These are phyloP conservation scores for Drechslerella dactyloides DNA, from an alignment of 2,329 filamentous ascomycete species.

Conservation along the genomic window DNA sequence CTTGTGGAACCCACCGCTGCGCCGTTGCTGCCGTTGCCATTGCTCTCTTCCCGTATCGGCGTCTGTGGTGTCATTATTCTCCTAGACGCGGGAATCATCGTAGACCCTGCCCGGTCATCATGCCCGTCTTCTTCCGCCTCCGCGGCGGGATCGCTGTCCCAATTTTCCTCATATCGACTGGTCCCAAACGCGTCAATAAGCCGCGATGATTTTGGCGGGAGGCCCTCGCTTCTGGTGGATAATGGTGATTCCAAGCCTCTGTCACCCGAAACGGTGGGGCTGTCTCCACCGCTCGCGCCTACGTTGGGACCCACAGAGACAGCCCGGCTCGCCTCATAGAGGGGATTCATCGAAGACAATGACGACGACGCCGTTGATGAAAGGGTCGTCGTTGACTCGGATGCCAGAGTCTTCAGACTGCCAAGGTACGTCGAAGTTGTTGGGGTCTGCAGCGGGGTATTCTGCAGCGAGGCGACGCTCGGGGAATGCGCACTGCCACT, in stretches of 20 bases:
- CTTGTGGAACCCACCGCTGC: slow-evolving; percentile 43
- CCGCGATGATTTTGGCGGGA: slow-evolving; percentile 20
- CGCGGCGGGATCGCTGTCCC: slow-evolving; percentile 36
- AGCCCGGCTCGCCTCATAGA: slow-evolving; percentile 36
- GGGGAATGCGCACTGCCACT: slow-evolving; percentile 50
- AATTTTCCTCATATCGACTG: slow-evolving; percentile 29
- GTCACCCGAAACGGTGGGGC: slow-evolving; percentile 37
- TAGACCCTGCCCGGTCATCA: slow-evolving; percentile 39
- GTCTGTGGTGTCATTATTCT: slow-evolving; percentile 50
- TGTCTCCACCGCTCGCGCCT: slow-evolving; percentile 18
- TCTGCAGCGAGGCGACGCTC: slow-evolving; percentile 42
- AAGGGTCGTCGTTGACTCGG: slow-evolving; percentile 45
- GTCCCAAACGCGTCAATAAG: slow-evolving; percentile 28
- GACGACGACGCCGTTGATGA: slow-evolving; percentile 47
- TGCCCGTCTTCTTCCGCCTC: slow-evolving; percentile 40
- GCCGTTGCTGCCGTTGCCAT: slow-evolving; percentile 28
- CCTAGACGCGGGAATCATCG: slow-evolving; percentile 49
- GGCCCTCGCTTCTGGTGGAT: slow-evolving; percentile 41
- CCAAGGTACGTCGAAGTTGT: slow-evolving; percentile 45
- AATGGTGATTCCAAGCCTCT: slow-evolving; percentile 42
- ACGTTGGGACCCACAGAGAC: slow-evolving; percentile 5
- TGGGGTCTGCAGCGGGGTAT: slow-evolving; percentile 44
- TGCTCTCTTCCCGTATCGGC: slow-evolving; percentile 40
- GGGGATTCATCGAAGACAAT: slow-evolving; percentile 42
- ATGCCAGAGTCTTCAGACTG: slow-evolving; percentile 31